A percentile compares a stretch with the other conserved stretches of the same genome.
Conservation (phyloP, 768 basidiomycete species). For the Suillus clintonianus region DNA sequence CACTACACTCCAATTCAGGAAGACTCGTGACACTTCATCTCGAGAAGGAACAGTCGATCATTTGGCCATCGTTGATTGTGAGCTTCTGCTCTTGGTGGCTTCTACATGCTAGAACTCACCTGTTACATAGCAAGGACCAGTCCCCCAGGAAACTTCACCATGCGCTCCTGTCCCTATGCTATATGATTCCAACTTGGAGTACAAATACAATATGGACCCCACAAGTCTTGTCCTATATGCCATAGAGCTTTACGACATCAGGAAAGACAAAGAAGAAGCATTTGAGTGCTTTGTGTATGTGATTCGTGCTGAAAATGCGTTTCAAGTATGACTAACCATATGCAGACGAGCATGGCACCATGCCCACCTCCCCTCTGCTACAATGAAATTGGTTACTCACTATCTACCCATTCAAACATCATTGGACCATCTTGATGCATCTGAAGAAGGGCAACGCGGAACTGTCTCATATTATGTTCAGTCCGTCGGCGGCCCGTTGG, state of each 20-base stretch:
- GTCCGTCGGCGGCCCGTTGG: conserved; percentile 64
- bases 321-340: conserved; percentile 2
- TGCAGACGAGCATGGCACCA: conserved; percentile 81
- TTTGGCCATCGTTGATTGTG: conserved; percentile 81
- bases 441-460: conserved; percentile 48
- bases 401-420: conserved; percentile 64
- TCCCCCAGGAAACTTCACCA: conserved; percentile 61
- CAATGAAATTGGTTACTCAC: conserved; percentile 74
- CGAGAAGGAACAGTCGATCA: conserved; percentile 77
- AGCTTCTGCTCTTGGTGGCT: neutral
- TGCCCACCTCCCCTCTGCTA: conserved; percentile 71
- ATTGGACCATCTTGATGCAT: conserved; percentile 31
- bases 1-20: conserved; percentile 60
- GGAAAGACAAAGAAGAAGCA: conserved; percentile 73
- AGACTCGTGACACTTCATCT: conserved; percentile 76
- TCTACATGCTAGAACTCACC: neutral
- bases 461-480: conserved; percentile 63
- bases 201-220: conserved; percentile 83
- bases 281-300: conserved; percentile 82
- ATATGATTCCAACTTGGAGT: conserved; percentile 52
- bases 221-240: conserved; percentile 76
- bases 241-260: conserved; percentile 72
- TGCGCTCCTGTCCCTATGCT: conserved; percentile 51
- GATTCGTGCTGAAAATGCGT: neutral
- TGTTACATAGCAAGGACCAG: conserved; percentile 45